Evolutionary conservation across 768 basidiomycete genomes (phyloP).

Genomic region (Lentinula guzmanii): DNA sequence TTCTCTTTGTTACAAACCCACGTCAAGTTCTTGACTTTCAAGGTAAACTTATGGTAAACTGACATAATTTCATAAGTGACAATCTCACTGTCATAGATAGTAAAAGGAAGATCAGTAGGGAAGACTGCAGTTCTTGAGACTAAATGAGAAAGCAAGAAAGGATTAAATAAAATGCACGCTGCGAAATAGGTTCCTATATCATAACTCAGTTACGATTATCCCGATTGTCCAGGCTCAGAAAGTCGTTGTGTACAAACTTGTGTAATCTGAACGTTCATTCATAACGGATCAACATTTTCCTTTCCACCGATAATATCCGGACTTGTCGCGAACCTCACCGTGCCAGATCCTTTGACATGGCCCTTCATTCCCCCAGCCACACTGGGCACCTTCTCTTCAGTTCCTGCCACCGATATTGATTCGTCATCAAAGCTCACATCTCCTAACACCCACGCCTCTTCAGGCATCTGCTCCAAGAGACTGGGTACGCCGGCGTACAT

Average conservation of each 20-base stretch:
- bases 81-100: too few relatives aligned
- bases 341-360: constrained; percentile 12
- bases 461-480: constrained; percentile 55
- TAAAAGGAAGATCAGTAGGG: too few relatives aligned
- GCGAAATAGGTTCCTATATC: too few relatives aligned
- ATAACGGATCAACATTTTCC: constrained; percentile 30
- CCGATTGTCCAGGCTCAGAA: neutral
- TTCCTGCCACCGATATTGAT: neutral
- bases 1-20: too few relatives aligned
- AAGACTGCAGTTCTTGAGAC: too few relatives aligned
- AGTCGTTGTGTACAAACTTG: neutral
- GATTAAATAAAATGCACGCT: too few relatives aligned
- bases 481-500: constrained; percentile 20
- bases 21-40: too few relatives aligned
- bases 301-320: constrained; percentile 39
- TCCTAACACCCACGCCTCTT: constrained; percentile 41
- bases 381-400: neutral
- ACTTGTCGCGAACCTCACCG: constrained; percentile 21
- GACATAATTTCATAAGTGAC: too few relatives aligned
- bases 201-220: too few relatives aligned
- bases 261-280: neutral
- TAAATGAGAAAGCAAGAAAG: too few relatives aligned
- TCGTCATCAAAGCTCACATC: constrained; percentile 53
- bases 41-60: too few relatives aligned
- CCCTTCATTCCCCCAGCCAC: constrained; percentile 15